A percentile compares a stretch with the other conserved stretches of the same genome.
These are phyloP conservation scores for Suillus ampliporus DNA, from an alignment of 768 basidiomycete genomes.

Conservation along the genomic window DNA sequence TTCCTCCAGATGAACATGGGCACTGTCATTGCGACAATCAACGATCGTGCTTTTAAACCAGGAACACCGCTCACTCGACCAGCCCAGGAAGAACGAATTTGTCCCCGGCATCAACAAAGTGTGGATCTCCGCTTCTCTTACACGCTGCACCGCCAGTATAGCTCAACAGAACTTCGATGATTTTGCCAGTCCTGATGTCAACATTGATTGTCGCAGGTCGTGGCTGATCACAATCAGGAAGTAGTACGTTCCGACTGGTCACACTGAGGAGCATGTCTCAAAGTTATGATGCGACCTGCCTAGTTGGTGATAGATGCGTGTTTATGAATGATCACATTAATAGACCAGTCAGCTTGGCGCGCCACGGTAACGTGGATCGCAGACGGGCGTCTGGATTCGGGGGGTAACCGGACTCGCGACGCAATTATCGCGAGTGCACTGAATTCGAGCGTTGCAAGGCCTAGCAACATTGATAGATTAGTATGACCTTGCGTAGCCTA, in stretches of 20 bases:
- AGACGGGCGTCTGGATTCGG: too few relatives aligned
- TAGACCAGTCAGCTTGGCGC: slow-evolving; percentile 4
- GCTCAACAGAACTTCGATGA: slow-evolving; percentile 51
- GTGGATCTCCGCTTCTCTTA: slow-evolving; percentile 20
- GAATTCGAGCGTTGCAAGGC: too few relatives aligned
- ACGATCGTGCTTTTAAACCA: neutral
- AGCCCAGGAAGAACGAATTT: slow-evolving; percentile 76
- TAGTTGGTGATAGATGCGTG: slow-evolving; percentile 18
- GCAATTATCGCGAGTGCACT: too few relatives aligned
- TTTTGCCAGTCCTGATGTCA: slow-evolving; percentile 61
- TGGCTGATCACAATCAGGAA: slow-evolving; percentile 54
- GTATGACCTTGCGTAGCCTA: neutral
- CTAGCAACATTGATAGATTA: too few relatives aligned
- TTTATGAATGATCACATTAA: slow-evolving; percentile 3
- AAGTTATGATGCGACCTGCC: neutral
- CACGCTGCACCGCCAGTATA: slow-evolving; percentile 38
- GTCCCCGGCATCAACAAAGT: slow-evolving; percentile 62
- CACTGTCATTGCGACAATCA: slow-evolving; percentile 45
- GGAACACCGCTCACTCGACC: slow-evolving; percentile 63
- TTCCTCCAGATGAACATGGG: slow-evolving; percentile 93
- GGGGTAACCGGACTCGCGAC: too few relatives aligned
- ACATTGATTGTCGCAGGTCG: slow-evolving; percentile 72
- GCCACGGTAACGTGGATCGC: too few relatives aligned
- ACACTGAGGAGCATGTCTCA: slow-evolving; percentile 42
- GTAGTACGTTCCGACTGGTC: slow-evolving; percentile 60